Evolutionary conservation across 305 asterid species (phyloP).

Genomic region (Galium porrigens): DNA sequence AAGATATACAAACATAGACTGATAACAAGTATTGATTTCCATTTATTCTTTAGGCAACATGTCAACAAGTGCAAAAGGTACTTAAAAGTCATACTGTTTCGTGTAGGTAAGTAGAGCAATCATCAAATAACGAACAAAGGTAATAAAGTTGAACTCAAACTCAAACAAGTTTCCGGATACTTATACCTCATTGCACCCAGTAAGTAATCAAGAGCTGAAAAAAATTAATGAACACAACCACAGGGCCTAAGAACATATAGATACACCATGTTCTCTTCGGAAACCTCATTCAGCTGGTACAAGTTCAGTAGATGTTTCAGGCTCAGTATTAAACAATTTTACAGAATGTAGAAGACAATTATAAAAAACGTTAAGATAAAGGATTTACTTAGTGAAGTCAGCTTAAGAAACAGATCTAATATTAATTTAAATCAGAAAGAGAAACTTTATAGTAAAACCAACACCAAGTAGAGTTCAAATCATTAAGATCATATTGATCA

Average conservation of each 20-base stretch:
- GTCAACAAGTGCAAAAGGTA: background rate
- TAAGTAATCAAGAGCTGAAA: background rate
- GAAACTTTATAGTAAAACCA: background rate
- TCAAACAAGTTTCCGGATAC: background rate
- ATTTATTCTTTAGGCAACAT: background rate
- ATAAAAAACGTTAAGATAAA: background rate
- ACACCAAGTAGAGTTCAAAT: slow-evolving; percentile 6
- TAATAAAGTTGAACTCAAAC: background rate
- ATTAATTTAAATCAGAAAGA: background rate
- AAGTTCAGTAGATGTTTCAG: background rate
- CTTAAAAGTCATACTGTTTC: background rate
- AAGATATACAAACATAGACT: background rate
- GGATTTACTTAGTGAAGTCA: background rate
- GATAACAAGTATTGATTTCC: background rate
- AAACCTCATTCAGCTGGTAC: slow-evolving; percentile 1
- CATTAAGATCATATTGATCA: slow-evolving; percentile 13
- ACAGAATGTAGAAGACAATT: background rate
- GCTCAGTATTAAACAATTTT: background rate
- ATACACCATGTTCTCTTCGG: background rate
- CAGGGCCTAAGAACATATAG: background rate
- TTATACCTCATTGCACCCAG: background rate
- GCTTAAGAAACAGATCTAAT: background rate
- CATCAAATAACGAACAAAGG: background rate
- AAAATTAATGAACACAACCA: background rate
- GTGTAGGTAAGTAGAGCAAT: background rate